Evolutionary conservation across 176 grass and related monocot species (phyloP), one percentile per base, ranked within the genome.

Genomic region (Carex littledalei): DNA sequence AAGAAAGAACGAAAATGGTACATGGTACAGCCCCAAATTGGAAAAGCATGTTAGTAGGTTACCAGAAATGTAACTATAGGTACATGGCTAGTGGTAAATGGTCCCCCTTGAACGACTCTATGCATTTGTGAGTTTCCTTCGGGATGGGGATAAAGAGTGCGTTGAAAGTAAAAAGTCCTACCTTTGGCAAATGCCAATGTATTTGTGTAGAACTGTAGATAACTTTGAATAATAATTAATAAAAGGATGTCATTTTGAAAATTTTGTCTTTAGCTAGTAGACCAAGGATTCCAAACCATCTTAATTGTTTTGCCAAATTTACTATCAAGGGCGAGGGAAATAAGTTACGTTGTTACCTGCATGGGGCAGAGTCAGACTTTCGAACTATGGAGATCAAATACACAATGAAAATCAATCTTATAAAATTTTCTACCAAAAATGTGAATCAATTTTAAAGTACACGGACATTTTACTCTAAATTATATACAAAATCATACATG

Each of bases 111-210:
- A 87, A 85, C 21, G 85, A 78, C 72, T 71, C 72, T 96, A 85
- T 87, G 73, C 67, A 71, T 50, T 11, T 78, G 91, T 79, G 89
- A 90, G 78, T 72, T 83, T 7, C 80, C 86, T 61, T 81, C 17
- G 55, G 41, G 86, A 76, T 16, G 63, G 79, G 15, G 3, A 61
- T 86, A 75, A 60, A 77, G 88, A 97, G 94, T 97, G 88, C 47
- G 63, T 54, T 67, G 15, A 81, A 97, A 97, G 94, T 90, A 92
- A 97, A 81, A 61, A 69, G 59, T 22, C 67, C 24, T 85, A 88
- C 92, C 90, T 97, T 97, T 97, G 90, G 94, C 90, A 86, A 87
- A 92, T 88, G 90, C 90, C 90, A 85, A 94, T 81, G 80, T 3
- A 68, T 57, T 32, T 18, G 74, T 57, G 52, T 78, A 55, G 37